Conservation (phyloP, 2,329 filamentous ascomycete species). For the Cadophora malorum region DNA sequence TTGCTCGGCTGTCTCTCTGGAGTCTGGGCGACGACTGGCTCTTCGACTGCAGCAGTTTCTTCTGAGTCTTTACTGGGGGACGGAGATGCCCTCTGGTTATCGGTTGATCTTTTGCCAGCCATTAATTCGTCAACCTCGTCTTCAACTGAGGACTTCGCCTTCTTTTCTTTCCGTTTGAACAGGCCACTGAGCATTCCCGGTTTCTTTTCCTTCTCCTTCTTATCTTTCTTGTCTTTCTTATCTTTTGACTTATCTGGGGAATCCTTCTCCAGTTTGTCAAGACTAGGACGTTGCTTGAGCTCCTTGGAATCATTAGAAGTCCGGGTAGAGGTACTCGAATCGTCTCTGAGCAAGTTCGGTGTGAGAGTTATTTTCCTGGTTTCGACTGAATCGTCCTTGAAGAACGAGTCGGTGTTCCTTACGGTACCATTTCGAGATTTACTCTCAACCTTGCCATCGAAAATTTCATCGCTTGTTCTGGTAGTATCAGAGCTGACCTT, state of each 20-base stretch:
- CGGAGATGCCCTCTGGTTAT: conserved; percentile 48
- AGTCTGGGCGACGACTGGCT: conserved; percentile 36
- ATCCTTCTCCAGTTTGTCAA: conserved; percentile 79
- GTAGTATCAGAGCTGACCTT: conserved; percentile 47
- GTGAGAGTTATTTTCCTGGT: conserved; percentile 98
- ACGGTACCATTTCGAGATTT: conserved; percentile 85
- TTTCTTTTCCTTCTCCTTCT: conserved; percentile 59
- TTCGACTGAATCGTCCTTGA: conserved; percentile 93
- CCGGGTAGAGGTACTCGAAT: conserved; percentile 55
- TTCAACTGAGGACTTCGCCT: conserved; percentile 58
- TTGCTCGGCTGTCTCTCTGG: conserved; percentile 67
- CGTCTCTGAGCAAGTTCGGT: conserved; percentile 88
- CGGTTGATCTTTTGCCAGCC: conserved; percentile 48
- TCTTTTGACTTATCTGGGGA: conserved; percentile 71
- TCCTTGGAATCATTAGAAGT: conserved; percentile 55
- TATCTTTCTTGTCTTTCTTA: conserved; percentile 67
- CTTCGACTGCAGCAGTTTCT: conserved; percentile 39
- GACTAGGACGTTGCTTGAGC: conserved; percentile 65
- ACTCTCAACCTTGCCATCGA: conserved; percentile 60
- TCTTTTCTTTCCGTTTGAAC: conserved; percentile 54
- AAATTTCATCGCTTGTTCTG: conserved; percentile 71
- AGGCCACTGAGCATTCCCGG: conserved; percentile 70
- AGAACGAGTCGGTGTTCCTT: conserved; percentile 94
- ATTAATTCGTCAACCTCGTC: conserved; percentile 53
- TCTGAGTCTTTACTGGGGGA: conserved; percentile 45